Evolutionary conservation across 2,329 filamentous ascomycete genomes (phyloP), one percentile per base, ranked within the genome.

Genomic region (Aspergillus floridensis): DNA sequence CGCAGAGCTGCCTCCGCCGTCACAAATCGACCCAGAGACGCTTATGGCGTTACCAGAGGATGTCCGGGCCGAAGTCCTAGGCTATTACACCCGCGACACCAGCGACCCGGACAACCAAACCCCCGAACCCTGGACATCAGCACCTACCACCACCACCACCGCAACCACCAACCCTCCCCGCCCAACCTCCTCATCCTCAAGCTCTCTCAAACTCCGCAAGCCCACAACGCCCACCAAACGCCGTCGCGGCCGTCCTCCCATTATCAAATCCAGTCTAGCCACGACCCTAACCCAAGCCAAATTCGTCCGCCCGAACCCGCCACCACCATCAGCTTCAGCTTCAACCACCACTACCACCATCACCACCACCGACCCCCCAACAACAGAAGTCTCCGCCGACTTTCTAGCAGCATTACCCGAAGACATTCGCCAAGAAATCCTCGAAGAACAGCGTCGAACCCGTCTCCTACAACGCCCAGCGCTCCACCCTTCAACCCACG

Each of bases 331-430:
- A 53, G 22, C 38, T 22, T 52, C 70, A 7, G 52, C 63, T 16
- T 59, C 60, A 46, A 47, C 63, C 21, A 24, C 53, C 55, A 62
- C n/a, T 57, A 58, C 38, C 35, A 59, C 16, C 63, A 65, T 57
- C 53, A 5, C 35, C 63, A 4, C 58, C 61, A 5, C 67, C 59
- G 11, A 19, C 63, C 66, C 12, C 73, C 73, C 32, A 72, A 70
- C 1, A 63, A 66, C 66, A 16, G 74, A 72, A 51, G 73, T 91
- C 3, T 88, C 91, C 59, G 80, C 84, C 0, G 86, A 88, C 0
- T 93, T 97, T 68, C 85, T 98, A 2, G 86, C 88, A 1, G 92
- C 92, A 16, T 80, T 98, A 0, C 93, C 93, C 0, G 87, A 90
- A 64, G 91, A 96, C 50, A 84, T 96, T 50, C 86, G 90, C 12